Evolutionary conservation across 2,329 filamentous ascomycete genomes (phyloP), one percentile per base, ranked within the genome.

Genomic region (Exophiala alcalophila): DNA sequence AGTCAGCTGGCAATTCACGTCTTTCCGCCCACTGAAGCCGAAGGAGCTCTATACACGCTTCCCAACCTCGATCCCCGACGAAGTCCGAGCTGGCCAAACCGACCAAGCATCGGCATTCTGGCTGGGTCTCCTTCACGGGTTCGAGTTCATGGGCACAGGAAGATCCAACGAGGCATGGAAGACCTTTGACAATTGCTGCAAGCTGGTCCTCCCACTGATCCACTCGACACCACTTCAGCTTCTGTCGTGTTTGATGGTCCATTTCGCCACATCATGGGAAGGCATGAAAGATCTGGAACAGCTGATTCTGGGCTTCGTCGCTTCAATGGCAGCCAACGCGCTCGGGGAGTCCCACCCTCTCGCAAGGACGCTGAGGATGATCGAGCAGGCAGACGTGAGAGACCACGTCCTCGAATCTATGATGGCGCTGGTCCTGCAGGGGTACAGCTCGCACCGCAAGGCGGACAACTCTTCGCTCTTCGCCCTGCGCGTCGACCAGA

Each of bases 91-190:
- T 3, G 43, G 47, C 15, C 38, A 39, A 16, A 37, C 36, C 10
- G 47, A 50, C 16, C 47, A 50, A 40, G 43, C 37, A 5, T 50
- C 47, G 4, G 47, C 44, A 21, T 50, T 50, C 32, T 50, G 47
- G 47, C 28, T 50, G 9, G 28, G 24, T 6, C 40, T 50, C 18
- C 40, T 47, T 16, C 47, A 43, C 23, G 47, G 47, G 5, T 40
- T 36, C 27, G 26, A 40, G n/a, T 32, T 23, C 23, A 12, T 50
- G 11, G 30, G 47, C 10, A 19, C 29, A 11, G 39, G 44, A 20
- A 44, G 25, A 20, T 30, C 43, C 6, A 12, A 19, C n/a, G 30
- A 47, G 10, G 43, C 39, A 2, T 50, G 38, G 42, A 40, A 12
- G 8, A 39, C 15, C 9, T 44, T 50, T 19, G 39, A 50, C 26